Evolutionary conservation across 345 rosid species (phyloP).

Genomic region (Populus nigra): DNA sequence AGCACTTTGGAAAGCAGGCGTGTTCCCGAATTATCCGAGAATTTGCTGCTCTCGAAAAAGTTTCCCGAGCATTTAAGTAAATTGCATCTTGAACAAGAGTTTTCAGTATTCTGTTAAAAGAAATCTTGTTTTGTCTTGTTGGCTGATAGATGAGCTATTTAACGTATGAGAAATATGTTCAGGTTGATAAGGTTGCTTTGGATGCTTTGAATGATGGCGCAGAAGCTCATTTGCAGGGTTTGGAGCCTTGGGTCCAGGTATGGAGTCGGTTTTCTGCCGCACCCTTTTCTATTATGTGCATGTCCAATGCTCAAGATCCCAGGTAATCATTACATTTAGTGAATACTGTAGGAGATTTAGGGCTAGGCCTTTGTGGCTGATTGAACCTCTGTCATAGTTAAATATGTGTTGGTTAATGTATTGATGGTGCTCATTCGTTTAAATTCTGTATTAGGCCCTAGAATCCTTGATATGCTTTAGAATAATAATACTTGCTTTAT

Average conservation of each 20-base stretch:
- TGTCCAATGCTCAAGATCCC: background rate
- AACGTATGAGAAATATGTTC: conserved; percentile 18
- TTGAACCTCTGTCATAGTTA: background rate
- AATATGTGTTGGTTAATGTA: background rate
- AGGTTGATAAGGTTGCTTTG: conserved; percentile 88
- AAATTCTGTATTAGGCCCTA: background rate
- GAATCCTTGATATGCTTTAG: background rate
- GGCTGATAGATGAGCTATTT: conserved; percentile 6
- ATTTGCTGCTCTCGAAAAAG: conserved; percentile 90
- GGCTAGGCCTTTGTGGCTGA: background rate
- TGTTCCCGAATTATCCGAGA: conserved; percentile 83
- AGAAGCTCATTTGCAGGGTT: conserved; percentile 83
- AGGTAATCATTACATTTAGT: background rate
- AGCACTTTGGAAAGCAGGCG: conserved; percentile 89
- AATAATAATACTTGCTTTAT: background rate
- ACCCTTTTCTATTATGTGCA: background rate
- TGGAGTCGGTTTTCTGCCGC: background rate
- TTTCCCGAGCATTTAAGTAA: conserved; percentile 94
- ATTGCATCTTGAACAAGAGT: conserved; percentile 85
- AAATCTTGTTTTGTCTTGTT: conserved; percentile 8
- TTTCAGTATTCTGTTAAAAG: background rate
- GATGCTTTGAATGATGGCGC: conserved; percentile 84
- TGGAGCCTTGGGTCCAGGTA: conserved; percentile 99
- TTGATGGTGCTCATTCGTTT: background rate
- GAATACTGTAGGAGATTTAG: background rate